Base-by-base conservation (phyloP, 176 grass and related monocot species). In the Triticum timopheevii region DNA sequence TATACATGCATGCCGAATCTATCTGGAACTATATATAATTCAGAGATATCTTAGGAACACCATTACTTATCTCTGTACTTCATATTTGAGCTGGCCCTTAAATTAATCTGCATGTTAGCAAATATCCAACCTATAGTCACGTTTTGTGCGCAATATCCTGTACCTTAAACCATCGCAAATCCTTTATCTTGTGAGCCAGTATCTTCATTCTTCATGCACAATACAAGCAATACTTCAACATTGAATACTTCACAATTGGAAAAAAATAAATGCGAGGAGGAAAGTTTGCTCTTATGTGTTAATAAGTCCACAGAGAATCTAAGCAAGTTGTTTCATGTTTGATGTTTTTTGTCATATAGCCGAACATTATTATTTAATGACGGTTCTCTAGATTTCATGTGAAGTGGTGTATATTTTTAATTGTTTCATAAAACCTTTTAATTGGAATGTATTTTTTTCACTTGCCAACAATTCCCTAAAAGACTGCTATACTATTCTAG, bases 401-500 rank as follows among this genome's bases (percentile, higher is more conserved):
- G 35, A 40, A 80, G 30, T 85, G 4, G 31, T 59, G 45, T 74
- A 19, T 80, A 65, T 15, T 62, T 69, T 87, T 69, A n/a, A 7
- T 36, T 39, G 11, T n/a, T 56, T 65, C 31, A 15, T 69, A 68
- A 33, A 71, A 66, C 73, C 35, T 83, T 28, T 23, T 80, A 19
- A 30, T 76, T 70, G 44, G 8, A 65, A 62, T 56, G 13, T 76
- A 66, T 79, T 6, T 34, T 28, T 81, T 47, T 62, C 67, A 61
- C 8, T 61, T 87, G 7, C 47, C 20, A 22, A 71, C 15, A 22
- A 38, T 74, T 47, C 12, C 12, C 69, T 83, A 65, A 87, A 94
- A 42, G 61, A 15, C 22, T 45, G 44, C 65, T 36, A 47, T 89
- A 74, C 67, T 88, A 15, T 80, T 95, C 52, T 92, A 98, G 93